Evolutionary conservation across 2,329 filamentous ascomycete species (phyloP), one percentile per base, ranked within the genome.

Genomic region (Rutstroemia sp.): DNA sequence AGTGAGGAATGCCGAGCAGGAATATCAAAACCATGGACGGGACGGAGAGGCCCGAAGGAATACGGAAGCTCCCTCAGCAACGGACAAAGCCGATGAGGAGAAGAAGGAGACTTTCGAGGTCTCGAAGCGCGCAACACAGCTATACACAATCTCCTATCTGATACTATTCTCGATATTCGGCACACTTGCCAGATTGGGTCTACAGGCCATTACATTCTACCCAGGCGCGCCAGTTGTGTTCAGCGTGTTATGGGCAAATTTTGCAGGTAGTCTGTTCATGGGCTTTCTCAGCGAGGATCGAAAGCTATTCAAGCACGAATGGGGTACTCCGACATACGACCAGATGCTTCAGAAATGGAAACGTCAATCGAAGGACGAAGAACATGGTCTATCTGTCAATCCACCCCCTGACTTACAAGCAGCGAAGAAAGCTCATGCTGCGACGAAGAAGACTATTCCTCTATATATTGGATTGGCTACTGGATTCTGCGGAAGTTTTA

Each of bases 401-500:
- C 51, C 61, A 19, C 17, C 38, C 53, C 60, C 72, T 16, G 72
- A 78, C 55, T 62, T 77, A 4, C 68, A 70, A 6, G 73, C 75
- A 2, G 76, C 75, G 4, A 79, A 78, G 63, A 80, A 85, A 66
- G 77, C 76, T 1, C 82, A 88, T 67, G 70, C 79, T 39, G 76
- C 83, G 5, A 73, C 77, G 27, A 96, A 96, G 69, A 95, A 95
- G 74, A 88, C 88, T 0, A 87, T 95, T 27, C 92, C 92, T 0
- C 76, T 96, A 0, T 96, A 95, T 68, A 87, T 95, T 57, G 92
- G 88, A 51, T 80, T 96, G 5, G 82, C 89, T 0, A 95, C 88
- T 0, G 92, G 88, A 10, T 94, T 94, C 70, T 95, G 90, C 66
- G 89, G 92, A 60, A 92, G 88, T 62, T 89, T 94, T 66, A 96